Conservation (phyloP, 805 yeast genomes). For the Cyberlindnera xylosilytica region DNA sequence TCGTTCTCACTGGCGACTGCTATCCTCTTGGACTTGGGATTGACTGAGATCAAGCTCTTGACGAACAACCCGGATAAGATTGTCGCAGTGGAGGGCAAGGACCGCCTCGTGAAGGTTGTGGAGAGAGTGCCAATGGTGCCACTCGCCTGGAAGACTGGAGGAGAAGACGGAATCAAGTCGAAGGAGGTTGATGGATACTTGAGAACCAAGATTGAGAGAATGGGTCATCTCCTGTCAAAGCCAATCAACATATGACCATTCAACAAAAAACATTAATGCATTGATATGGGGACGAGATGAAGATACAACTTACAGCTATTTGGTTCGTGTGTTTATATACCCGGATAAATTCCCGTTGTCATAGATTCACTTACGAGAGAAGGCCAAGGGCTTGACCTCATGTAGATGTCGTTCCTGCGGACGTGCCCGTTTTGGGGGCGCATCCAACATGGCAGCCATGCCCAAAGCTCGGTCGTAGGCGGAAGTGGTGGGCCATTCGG, state of each 20-base stretch:
- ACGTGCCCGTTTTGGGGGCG: too few species aligned
- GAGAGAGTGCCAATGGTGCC: slow-evolving; percentile 98
- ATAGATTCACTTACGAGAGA: too few species aligned
- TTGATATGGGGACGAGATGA: too few species aligned
- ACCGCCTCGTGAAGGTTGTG: slow-evolving; percentile 67
- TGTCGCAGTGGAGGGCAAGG: slow-evolving; percentile 87
- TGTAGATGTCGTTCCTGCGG: too few species aligned
- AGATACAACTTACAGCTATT: too few species aligned
- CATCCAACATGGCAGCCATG: too few species aligned
- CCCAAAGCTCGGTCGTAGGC: too few species aligned
- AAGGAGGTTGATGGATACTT: slow-evolving; percentile 90
- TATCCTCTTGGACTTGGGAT: slow-evolving; percentile 78
- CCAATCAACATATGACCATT: slow-evolving; percentile 28
- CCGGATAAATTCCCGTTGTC: too few species aligned
- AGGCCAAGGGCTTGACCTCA: too few species aligned
- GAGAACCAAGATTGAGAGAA: slow-evolving; percentile 89
- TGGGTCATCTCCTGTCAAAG: slow-evolving; percentile 85
- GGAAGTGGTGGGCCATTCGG: too few species aligned
- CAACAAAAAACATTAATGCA: not conserved
- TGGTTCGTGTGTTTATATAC: too few species aligned
- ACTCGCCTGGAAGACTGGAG: slow-evolving; percentile 67
- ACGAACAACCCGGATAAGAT: slow-evolving; percentile 98
- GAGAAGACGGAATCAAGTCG: slow-evolving; percentile 64
- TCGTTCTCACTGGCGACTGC: slow-evolving; percentile 93
- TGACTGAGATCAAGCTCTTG: slow-evolving; percentile 65